Evolutionary conservation across 169 alveolate genomes (phyloP), one percentile per base, ranked within the genome.

Genomic region (Eimeria mitis): DNA sequence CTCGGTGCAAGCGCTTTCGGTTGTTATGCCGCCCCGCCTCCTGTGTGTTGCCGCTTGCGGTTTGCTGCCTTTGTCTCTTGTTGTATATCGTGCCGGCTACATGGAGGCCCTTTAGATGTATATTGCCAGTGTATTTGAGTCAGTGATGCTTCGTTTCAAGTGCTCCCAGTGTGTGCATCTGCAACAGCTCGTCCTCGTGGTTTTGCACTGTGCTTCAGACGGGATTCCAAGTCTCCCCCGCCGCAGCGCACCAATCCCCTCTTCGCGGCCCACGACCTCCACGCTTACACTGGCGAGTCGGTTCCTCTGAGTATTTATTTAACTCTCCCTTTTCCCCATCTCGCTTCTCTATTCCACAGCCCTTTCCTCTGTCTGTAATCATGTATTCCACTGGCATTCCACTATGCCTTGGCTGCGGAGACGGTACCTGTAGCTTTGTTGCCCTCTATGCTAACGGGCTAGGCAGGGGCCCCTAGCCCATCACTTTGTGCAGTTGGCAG

Each of bases 241-340:
- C 70, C 73, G 1, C 70, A 81, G 71, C 89, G 89, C 42, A 54
- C 89, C 71, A 81, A 81, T 37, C 89, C 89, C 14, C 89, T 81
- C 89, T 81, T 81, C 68, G 89, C 89, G 49, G 89, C 89, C 14
- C 89, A 81, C 49, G 89, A 81, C 71, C 65, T 49, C 40, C 56
- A 73, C 14, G 89, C 89, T 8, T 81, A 81, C 73, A n/a, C 89
- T 6, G 34, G 37, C 65, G 68, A 81, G 89, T 81, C 70, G 0
- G 89, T 47, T 34, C 44, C 78, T 68, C 28, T 63, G 34, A 68
- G 42, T 47, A 6, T 23, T 68, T 21, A 31, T 47, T 68, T 11
- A 9, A 6, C 21, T 31, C 42, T 34, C 25, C 25, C 42, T 68
- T 56, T 68, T 28, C n/a, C 42, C 28, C 78, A 5, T 31, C n/a